Conservation (phyloP, 192 early-diverging fungal species). For the Podila horticola region DNA sequence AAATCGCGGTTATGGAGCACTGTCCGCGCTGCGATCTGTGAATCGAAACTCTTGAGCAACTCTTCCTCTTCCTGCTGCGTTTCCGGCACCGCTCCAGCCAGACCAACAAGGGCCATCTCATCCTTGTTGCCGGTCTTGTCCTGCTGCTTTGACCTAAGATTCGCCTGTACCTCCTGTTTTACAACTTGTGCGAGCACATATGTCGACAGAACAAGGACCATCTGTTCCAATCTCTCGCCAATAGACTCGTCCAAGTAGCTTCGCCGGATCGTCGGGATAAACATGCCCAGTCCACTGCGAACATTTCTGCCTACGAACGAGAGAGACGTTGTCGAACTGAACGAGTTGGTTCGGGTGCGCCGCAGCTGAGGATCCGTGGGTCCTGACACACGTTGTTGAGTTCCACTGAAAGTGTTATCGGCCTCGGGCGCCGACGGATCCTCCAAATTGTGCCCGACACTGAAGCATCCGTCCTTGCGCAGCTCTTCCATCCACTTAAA, state of each 20-base stretch:
- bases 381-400: not conserved
- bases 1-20: not conserved
- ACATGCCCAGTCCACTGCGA: conserved; percentile 24
- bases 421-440: not conserved
- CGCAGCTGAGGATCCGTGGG: not conserved
- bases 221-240: conserved; percentile 35
- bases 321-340: not conserved
- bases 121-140: not conserved
- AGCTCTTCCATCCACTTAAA: conserved; percentile 71
- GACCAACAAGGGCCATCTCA: not conserved
- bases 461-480: conserved; percentile 54
- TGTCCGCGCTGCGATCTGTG: conserved; percentile 5
- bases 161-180: not conserved
- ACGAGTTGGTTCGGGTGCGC: not conserved
- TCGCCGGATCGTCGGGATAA: conserved; percentile 37
- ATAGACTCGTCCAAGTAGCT: conserved; percentile 49
- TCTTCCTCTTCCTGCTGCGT: conserved; percentile 4
- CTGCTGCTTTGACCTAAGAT: not conserved
- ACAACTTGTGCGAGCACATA: conserved; percentile 20
- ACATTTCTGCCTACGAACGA: not conserved
- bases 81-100: conserved; percentile 6
- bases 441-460: conserved; percentile 11
- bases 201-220: conserved; percentile 37
- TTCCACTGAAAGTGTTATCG: not conserved
- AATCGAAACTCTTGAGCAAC: conserved; percentile 5